phyloP scores from a whole-genome alignment of 805 yeast species.

The Tetrapisispora nanseiensis region DNA sequence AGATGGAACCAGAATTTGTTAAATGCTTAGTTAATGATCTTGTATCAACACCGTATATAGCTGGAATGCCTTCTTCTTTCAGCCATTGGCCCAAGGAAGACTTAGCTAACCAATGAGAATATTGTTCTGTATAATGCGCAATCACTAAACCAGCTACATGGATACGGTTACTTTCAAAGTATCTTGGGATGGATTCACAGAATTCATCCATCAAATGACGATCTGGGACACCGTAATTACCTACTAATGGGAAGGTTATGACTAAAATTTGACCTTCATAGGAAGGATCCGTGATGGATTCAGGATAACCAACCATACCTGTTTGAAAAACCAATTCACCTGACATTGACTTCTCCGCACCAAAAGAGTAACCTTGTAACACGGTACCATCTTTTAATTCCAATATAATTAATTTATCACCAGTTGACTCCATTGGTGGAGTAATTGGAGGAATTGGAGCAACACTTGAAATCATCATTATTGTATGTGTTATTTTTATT shows the following conservation, averaged over 20 bases:
- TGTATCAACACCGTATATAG: constrained; percentile 95
- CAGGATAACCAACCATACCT: constrained; percentile 99
- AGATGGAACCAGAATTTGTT: constrained; percentile 85
- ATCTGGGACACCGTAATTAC: constrained; percentile 98
- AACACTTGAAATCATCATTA: constrained; percentile 29
- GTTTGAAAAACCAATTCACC: constrained; percentile 99
- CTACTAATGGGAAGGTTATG: constrained; percentile 92
- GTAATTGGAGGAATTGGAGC: constrained; percentile 72
- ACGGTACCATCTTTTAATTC: constrained; percentile 81
- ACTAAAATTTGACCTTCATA: constrained; percentile 96
- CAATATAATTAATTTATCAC: constrained; percentile 75
- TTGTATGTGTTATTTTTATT: background rate
- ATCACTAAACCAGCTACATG: constrained; percentile 96
- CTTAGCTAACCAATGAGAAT: constrained; percentile 85
- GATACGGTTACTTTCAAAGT: constrained; percentile 85
- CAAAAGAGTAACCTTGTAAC: constrained; percentile 93
- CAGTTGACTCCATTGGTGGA: constrained; percentile 79
- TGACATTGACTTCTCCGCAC: constrained; percentile 80
- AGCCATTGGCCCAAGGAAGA: constrained; percentile 93
- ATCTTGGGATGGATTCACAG: constrained; percentile 69
- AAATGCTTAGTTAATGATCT: constrained; percentile 88
- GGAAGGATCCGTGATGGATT: constrained; percentile 95
- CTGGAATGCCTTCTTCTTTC: constrained; percentile 84
- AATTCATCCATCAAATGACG: constrained; percentile 65
- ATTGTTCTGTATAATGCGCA: constrained; percentile 93